Base-by-base conservation (phyloP, 148 eudicot species). In the Nyssa sinensis region DNA sequence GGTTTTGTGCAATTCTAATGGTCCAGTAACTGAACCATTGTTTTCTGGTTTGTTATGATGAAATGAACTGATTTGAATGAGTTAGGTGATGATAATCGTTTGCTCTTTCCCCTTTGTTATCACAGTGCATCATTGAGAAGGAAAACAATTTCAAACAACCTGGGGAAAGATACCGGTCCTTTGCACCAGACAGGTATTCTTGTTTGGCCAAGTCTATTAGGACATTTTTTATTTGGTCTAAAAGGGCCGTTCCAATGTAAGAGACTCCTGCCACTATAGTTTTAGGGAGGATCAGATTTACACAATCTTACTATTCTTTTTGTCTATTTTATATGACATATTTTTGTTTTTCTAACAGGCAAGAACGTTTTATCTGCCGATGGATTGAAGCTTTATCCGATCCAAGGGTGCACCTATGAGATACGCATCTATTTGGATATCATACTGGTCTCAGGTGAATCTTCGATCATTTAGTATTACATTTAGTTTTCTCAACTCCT, bases 391-490 rank as follows among this genome's bases (percentile, higher is more conserved):
- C 82, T 73, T 66, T 80, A 63, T 80, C 82, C 33, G 82, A 80
- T 23, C 82, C 82, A 9, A 70, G 82, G 67, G 71, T 80, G n/a
- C 62, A 80, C 82, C n/a, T 79, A 80, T 28, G 83, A 80, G 79
- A 70, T 72, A 30, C 66, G 75, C 55, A 29, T n/a, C 51, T 25
- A 72, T 72, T 17, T 72, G 75, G 74, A 35, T 71, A 7, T 71
- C 74, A 33, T 71, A 71, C 74, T 71, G 63, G 74, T 31, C 74
- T 71, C 75, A 72, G 75, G 75, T 72, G 25, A 55, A 55, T n/a
- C 51, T 44, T 44, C 16, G n/a, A n/a, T n/a, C n/a, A n/a, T n/a
- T n/a, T n/a, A n/a, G n/a, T n/a, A n/a, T n/a, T n/a, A n/a, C n/a
- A n/a, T n/a, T n/a, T n/a, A n/a, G n/a, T n/a, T 13, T 14, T 44